Percentiles rank a stretch among this genome's conserved stretches.
Evolutionary conservation across 2,329 filamentous ascomycete species (phyloP).

Genomic region (Colletotrichum navitas): DNA sequence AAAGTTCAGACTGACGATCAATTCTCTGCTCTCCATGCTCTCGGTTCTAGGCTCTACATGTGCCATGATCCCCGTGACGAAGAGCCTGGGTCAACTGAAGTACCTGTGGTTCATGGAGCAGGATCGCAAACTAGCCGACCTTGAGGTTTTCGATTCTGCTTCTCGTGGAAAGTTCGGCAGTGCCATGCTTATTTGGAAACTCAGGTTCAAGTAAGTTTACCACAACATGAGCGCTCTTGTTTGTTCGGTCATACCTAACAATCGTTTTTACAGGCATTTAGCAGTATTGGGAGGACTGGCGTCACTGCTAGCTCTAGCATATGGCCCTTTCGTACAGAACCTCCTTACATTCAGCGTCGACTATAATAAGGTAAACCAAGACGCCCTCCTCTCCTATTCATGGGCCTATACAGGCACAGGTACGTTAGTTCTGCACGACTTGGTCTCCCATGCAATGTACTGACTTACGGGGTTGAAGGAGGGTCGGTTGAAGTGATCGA

Average conservation of each 20-base stretch:
- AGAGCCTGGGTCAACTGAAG: slow-evolving; percentile 31
- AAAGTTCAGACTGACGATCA: slow-evolving; percentile 24
- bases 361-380: background rate
- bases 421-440: background rate
- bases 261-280: slow-evolving; percentile 18
- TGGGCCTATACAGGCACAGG: background rate
- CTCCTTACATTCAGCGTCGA: slow-evolving; percentile 13
- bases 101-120: slow-evolving; percentile 38
- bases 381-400: background rate
- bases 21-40: slow-evolving; percentile 30
- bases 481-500: background rate
- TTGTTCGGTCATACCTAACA: background rate
- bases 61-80: slow-evolving; percentile 36
- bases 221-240: no score
- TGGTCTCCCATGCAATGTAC: background rate
- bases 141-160: slow-evolving; percentile 34
- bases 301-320: slow-evolving; percentile 30
- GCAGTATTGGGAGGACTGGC: slow-evolving; percentile 29
- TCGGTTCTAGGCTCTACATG: slow-evolving; percentile 31
- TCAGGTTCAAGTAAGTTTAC: slow-evolving; percentile 32
- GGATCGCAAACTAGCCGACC: slow-evolving; percentile 30
- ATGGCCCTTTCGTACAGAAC: slow-evolving; percentile 37
- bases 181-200: slow-evolving; percentile 27
- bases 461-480: background rate
- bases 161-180: slow-evolving; percentile 31